Evolutionary conservation across 805 yeast species (phyloP).

Genomic region (Metschnikowia henanensis): DNA sequence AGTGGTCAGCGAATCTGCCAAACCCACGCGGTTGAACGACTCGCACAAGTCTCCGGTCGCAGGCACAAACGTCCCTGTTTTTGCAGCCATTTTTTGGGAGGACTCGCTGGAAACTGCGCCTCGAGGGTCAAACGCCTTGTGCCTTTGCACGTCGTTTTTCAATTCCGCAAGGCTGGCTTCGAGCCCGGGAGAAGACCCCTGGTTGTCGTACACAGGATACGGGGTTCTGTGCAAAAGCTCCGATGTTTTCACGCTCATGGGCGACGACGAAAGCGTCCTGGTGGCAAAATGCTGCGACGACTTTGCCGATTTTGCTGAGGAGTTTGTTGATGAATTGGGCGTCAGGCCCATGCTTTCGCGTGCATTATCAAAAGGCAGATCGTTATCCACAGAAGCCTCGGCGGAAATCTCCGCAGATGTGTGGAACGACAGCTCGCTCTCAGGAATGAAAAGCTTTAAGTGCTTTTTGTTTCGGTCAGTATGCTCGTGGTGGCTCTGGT

Average conservation of each 20-base stretch:
- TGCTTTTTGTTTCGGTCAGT: slow-evolving; percentile 15
- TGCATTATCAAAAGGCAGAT: slow-evolving; percentile 4
- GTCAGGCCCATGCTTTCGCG: slow-evolving; percentile 2
- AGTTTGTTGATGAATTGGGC: slow-evolving; percentile 12
- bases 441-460: slow-evolving; percentile 14
- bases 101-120: neutral
- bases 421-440: slow-evolving; percentile 8
- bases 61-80: slow-evolving; percentile 7
- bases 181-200: slow-evolving; percentile 12
- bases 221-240: slow-evolving; percentile 13
- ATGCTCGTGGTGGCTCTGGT: neutral
- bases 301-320: slow-evolving; percentile 13
- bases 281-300: slow-evolving; percentile 6
- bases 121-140: slow-evolving; percentile 21
- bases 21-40: slow-evolving; percentile 4
- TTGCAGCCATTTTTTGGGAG: neutral
- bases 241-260: slow-evolving; percentile 15
- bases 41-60: slow-evolving; percentile 9
- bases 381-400: slow-evolving; percentile 4
- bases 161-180: slow-evolving; percentile 29
- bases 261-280: slow-evolving; percentile 15
- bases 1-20: slow-evolving; percentile 4
- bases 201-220: slow-evolving; percentile 9
- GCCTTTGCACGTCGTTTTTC: slow-evolving; percentile 27
- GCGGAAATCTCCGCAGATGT: neutral